A percentile compares a stretch with the other conserved stretches of the same genome.
Evolutionary conservation across 2,329 filamentous ascomycete genomes (phyloP).

Genomic region (Beauveria sp.): DNA sequence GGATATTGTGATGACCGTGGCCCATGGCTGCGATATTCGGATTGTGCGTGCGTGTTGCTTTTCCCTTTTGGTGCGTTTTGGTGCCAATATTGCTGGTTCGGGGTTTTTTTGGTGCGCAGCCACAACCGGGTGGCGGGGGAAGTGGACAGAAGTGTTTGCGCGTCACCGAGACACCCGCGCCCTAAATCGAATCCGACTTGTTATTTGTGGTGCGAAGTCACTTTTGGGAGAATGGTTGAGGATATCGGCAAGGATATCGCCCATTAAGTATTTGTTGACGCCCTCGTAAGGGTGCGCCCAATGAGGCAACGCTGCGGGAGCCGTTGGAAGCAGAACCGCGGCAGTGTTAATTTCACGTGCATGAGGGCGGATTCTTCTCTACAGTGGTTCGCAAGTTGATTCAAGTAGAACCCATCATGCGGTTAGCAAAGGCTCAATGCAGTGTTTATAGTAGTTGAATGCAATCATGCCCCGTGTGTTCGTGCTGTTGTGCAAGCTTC

Average conservation of each 20-base stretch:
- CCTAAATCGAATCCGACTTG: background rate
- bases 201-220: background rate
- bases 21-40: constrained; percentile 16
- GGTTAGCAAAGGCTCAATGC: background rate
- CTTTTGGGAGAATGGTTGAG: background rate
- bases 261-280: background rate
- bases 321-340: background rate
- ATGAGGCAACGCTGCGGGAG: background rate
- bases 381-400: background rate
- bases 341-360: background rate
- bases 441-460: background rate
- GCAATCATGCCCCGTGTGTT: background rate
- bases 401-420: background rate
- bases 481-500: background rate
- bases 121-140: constrained; percentile 14
- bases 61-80: background rate
- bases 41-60: too few relatives aligned
- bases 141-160: constrained; percentile 9
- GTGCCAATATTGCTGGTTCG: background rate
- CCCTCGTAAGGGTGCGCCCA: background rate
- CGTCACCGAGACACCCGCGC: background rate
- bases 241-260: background rate
- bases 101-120: background rate
- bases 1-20: constrained; percentile 27
- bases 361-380: background rate